A percentile compares a stretch with the other conserved stretches of the same genome.
Conservation (phyloP, 1,139 yeast species). For the Geotrichum histeridarum region DNA sequence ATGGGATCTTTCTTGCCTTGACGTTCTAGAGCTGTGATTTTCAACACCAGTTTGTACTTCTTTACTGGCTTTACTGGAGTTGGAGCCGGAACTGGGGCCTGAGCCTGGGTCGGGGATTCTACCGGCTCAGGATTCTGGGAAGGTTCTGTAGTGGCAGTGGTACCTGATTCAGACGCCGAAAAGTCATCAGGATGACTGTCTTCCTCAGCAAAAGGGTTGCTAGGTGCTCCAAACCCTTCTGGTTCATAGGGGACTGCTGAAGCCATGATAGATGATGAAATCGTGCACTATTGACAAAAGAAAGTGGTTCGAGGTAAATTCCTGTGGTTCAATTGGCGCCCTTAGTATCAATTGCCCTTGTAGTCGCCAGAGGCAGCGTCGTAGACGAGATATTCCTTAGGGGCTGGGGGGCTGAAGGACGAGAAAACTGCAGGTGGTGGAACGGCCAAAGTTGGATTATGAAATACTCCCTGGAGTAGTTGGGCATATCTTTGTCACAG, state of each 20-base stretch:
- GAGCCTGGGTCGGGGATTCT: neutral
- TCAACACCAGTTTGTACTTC: constrained; percentile 38
- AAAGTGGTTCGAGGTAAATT: no score
- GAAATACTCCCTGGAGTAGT: no score
- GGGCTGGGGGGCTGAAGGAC: no score
- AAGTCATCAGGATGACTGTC: neutral
- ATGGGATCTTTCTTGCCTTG: constrained; percentile 49
- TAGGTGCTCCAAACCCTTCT: constrained; percentile 27
- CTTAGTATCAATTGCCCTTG: no score
- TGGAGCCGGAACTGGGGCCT: neutral
- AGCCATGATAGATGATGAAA: constrained; percentile 22
- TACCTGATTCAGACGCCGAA: neutral
- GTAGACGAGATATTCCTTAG: no score
- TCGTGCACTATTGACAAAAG: no score
- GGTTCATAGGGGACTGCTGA: constrained; percentile 32
- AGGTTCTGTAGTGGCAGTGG: neutral
- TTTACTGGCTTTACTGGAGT: constrained; percentile 19
- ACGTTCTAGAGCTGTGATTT: constrained; percentile 47
- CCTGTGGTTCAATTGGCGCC: no score
- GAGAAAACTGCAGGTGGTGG: no score
- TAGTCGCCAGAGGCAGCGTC: no score
- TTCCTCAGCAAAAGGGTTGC: constrained; percentile 31
- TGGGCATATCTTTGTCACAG: no score
- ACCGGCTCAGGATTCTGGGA: neutral
- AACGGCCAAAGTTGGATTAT: no score